These are phyloP conservation scores for Podospora conica DNA, from an alignment of 495 filamentous ascomycete species.

Conservation along the genomic window DNA sequence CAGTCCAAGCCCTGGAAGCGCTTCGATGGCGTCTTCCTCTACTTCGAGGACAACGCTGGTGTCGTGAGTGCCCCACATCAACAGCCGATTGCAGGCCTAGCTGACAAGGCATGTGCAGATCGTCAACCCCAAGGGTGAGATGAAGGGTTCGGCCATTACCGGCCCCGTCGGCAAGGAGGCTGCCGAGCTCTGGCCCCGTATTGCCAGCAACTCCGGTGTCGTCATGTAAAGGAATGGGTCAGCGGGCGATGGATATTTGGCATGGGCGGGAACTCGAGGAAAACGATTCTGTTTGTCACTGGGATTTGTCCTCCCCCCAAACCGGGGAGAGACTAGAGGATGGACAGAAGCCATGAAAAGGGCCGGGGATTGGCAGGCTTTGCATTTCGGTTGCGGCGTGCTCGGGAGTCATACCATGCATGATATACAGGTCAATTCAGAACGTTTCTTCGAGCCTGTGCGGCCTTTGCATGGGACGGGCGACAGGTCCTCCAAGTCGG, in stretches of 20 bases:
- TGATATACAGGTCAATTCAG: slow-evolving; percentile 36
- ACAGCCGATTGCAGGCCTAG: not conserved
- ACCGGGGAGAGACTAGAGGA: slow-evolving; percentile 19
- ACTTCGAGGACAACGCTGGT: slow-evolving; percentile 99
- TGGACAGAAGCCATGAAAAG: slow-evolving; percentile 17
- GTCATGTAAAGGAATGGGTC: slow-evolving; percentile 74
- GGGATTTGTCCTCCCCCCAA: slow-evolving; percentile 21
- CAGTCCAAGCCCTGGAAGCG: slow-evolving; percentile 99
- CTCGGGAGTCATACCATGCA: slow-evolving; percentile 36
- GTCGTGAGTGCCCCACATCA: slow-evolving; percentile 59
- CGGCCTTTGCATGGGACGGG: not conserved
- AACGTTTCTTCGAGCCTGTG: slow-evolving; percentile 30
- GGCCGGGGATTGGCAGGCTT: slow-evolving; percentile 30
- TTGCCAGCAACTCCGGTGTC: slow-evolving; percentile 98
- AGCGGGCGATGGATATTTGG: slow-evolving; percentile 15
- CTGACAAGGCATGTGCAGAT: slow-evolving; percentile 52
- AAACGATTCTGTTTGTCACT: slow-evolving; percentile 22
- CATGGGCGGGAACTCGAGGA: slow-evolving; percentile 25
- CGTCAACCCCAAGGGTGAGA: slow-evolving; percentile 99
- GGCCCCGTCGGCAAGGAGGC: slow-evolving; percentile 99
- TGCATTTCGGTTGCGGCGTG: slow-evolving; percentile 37
- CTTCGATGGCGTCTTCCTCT: slow-evolving; percentile 94
- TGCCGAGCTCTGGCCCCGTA: slow-evolving; percentile 99
- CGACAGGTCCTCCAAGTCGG: not conserved
- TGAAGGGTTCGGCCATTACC: slow-evolving; percentile 99